phyloP scores from a whole-genome alignment of 805 yeast species.

The Geotrichum ghanense region DNA sequence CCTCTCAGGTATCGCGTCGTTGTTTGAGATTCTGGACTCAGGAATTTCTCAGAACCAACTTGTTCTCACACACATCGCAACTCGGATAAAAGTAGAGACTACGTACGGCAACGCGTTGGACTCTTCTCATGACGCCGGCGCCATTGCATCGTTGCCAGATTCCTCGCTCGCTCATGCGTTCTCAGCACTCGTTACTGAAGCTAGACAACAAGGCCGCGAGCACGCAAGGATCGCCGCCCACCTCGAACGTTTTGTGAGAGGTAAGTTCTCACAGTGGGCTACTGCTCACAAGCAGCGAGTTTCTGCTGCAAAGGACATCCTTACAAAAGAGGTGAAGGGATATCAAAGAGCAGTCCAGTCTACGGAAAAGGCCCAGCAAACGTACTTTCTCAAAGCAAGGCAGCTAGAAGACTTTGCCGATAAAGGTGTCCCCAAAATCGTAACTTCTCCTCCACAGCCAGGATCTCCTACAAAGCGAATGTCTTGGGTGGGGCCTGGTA shows the following conservation, averaged over 20 bases:
- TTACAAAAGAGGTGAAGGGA: constrained; percentile 38
- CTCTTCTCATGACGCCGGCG: background rate
- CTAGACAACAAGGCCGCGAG: constrained; percentile 44
- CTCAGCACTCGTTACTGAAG: constrained; percentile 41
- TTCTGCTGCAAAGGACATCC: constrained; percentile 45
- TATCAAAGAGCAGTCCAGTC: constrained; percentile 40
- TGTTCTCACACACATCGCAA: constrained; percentile 46
- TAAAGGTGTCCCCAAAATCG: constrained; percentile 30
- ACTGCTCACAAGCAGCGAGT: constrained; percentile 59
- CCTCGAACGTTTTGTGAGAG: constrained; percentile 47
- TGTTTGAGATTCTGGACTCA: constrained; percentile 25
- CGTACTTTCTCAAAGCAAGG: constrained; percentile 69
- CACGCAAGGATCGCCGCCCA: constrained; percentile 53
- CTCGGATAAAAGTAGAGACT: constrained; percentile 57
- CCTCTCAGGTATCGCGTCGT: constrained; percentile 23
- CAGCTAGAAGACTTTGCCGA: constrained; percentile 53
- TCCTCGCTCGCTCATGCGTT: constrained; percentile 48
- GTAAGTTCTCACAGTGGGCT: constrained; percentile 69
- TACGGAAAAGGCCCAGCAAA: constrained; percentile 46
- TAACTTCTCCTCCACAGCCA: background rate
- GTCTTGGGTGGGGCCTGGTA: background rate
- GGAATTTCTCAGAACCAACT: constrained; percentile 63
- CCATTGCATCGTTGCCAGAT: background rate
- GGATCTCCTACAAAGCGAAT: background rate
- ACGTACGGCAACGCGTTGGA: constrained; percentile 9